A percentile compares a stretch with the other conserved stretches of the same genome.
Conservation (phyloP, 352 stramenopile species). For the Globisporangium nagaii region DNA sequence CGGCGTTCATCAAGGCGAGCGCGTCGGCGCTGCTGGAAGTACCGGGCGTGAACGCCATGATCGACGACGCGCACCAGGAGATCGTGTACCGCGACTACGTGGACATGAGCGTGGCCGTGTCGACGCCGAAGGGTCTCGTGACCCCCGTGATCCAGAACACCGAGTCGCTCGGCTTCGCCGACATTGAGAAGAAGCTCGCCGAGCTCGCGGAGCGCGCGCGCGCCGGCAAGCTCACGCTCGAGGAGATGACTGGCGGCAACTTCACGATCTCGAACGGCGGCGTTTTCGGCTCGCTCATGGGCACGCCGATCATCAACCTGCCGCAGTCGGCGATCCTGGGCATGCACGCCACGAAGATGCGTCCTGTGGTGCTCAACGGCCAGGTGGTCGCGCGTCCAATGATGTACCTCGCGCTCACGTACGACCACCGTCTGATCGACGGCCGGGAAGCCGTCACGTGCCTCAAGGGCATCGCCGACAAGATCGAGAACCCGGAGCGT, state of each 20-base stretch:
- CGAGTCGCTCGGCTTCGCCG: constrained; percentile 96
- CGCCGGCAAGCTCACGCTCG: constrained; percentile 69
- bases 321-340: constrained; percentile 98
- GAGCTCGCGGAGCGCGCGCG: constrained; percentile 86
- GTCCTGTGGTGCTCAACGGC: constrained; percentile 91
- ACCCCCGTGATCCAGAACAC: constrained; percentile 98
- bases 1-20: constrained; percentile 96
- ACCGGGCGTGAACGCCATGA: constrained; percentile 97
- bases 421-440: constrained; percentile 99
- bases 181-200: constrained; percentile 96
- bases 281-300: constrained; percentile 98
- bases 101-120: constrained; percentile 98
- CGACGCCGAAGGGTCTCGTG: constrained; percentile 95
- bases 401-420: constrained; percentile 99
- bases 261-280: constrained; percentile 99
- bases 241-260: constrained; percentile 94
- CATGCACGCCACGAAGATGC: constrained; percentile 99
- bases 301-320: constrained; percentile 99
- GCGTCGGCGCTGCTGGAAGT: constrained; percentile 91
- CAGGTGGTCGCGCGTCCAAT: constrained; percentile 96
- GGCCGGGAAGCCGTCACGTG: constrained; percentile 98
- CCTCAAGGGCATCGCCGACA: constrained; percentile 97
- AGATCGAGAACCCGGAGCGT: constrained; percentile 95
- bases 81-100: constrained; percentile 99
- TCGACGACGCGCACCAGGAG: constrained; percentile 97